These are phyloP conservation scores for Apiotrichum domesticum DNA, from an alignment of 1,284 basidiomycete genomes.

Conservation along the genomic window DNA sequence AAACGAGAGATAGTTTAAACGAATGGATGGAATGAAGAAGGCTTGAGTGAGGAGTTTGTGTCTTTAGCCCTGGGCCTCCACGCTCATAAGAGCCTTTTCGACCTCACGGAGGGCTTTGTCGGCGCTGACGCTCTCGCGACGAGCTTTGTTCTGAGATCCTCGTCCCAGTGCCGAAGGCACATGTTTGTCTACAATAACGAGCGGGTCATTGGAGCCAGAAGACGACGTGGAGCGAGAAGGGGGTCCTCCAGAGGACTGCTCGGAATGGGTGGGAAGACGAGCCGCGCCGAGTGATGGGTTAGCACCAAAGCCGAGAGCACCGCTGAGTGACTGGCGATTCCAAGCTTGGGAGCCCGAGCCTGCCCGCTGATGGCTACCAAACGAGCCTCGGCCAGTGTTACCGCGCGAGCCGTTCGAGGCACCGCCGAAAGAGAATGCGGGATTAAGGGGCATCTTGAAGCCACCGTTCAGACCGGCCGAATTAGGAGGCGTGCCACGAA, in stretches of 20 bases:
- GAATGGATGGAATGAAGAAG: background rate
- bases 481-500: conserved; percentile 5
- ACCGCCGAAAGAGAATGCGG: conserved; percentile 17
- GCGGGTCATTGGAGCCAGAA: conserved; percentile 20
- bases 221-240: conserved; percentile 23
- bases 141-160: conserved; percentile 7
- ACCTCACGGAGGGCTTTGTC: conserved; percentile 62
- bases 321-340: conserved; percentile 23
- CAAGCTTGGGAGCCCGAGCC: conserved; percentile 34
- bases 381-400: conserved; percentile 8
- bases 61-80: conserved; percentile 24
- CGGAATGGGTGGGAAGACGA: conserved; percentile 38
- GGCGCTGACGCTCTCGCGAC: conserved; percentile 49
- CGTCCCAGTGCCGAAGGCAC: conserved; percentile 8
- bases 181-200: conserved; percentile 26
- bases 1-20: background rate
- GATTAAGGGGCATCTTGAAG: conserved; percentile 30
- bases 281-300: conserved; percentile 16
- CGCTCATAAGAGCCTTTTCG: conserved; percentile 62
- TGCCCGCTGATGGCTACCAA: conserved; percentile 21
- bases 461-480: conserved; percentile 16
- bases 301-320: conserved; percentile 24
- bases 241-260: conserved; percentile 23
- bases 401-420: conserved; percentile 1
- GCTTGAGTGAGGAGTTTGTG: background rate